Base-by-base conservation (phyloP, 768 basidiomycete genomes). In the Kwoniella europaea region DNA sequence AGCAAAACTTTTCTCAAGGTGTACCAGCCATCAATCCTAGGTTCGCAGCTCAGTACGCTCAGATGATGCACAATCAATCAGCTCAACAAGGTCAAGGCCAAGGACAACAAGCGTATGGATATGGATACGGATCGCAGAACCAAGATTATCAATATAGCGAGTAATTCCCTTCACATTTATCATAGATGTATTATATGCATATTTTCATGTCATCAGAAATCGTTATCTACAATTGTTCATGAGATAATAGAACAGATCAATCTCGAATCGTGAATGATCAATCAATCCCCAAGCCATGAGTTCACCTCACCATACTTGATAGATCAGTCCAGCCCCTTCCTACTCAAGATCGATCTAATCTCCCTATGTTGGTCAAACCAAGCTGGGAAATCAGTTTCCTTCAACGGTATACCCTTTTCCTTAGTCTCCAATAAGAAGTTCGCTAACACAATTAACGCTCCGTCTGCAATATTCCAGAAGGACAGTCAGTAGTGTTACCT, bases 391-490 rank as follows among this genome's bases (percentile, higher is more conserved):
- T 90, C 88, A 10, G 74, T 71, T 63, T 82, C 69, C 1, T 74
- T 70, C 7, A 81, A 70, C 9, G 80, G 66, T 3, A 72, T 61
- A 20, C 76, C 74, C 35, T 74, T 57, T 22, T 78, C 83, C 63
- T 80, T 82, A 15, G 75, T 77, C 83, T 96, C 94, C 63, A 98
- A 90, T 74, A 98, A 87, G 82, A 96, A 98, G 82, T 97, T 94
- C 59, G 97, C 91, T 69, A 99, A 92, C 4, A 93, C 93, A 75
- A 98, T 96, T 43, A 97, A 86, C 3, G 92, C 90, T 7, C 92
- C 96, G 79, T 98, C 97, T 71, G 42, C 0, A 29, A 9, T 43
- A 22, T n/a, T 0, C 42, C 41, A 35, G 35, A n/a, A 35, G 3
- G 5, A 29, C 13, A 20, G 27, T 16, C 9, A 12, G 50, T 35